Conservation (phyloP, 163 green algal genomes). For the Scenedesmus sp. region DNA sequence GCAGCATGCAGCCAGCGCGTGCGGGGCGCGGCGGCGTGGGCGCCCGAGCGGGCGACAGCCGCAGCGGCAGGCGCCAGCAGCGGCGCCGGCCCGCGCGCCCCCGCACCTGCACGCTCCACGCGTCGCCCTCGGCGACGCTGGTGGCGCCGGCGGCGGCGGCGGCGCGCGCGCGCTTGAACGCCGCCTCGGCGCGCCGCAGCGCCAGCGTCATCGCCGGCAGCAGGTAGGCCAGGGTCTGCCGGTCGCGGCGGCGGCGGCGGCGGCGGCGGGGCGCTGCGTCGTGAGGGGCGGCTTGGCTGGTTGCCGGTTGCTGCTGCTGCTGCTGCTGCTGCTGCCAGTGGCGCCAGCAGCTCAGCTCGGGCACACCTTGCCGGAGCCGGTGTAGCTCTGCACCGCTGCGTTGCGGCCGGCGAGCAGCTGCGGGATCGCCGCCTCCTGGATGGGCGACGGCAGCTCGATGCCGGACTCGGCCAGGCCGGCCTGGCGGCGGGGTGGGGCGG, state of each 20-base stretch:
- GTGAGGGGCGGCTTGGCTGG: too few species aligned
- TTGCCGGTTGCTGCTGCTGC: not conserved
- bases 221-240: constrained; percentile 89
- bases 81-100: not conserved
- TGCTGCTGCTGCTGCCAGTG: not conserved
- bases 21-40: not conserved
- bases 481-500: too few species aligned
- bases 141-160: not conserved
- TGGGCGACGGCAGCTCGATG: constrained; percentile 68
- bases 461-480: constrained; percentile 34
- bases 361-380: constrained; percentile 86
- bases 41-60: not conserved
- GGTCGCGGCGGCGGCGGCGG: not conserved
- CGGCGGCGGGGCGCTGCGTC: too few species aligned
- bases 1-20: not conserved
- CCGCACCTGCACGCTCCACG: constrained; percentile 24
- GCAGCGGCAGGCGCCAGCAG: not conserved
- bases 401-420: constrained; percentile 71
- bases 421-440: constrained; percentile 78
- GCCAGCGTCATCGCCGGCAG: constrained; percentile 78
- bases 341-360: not conserved
- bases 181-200: constrained; percentile 49
- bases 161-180: constrained; percentile 1
- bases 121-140: not conserved
- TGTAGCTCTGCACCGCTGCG: constrained; percentile 85